Conservation (phyloP, 208 protist species). For the Trichomonas gallinae region DNA sequence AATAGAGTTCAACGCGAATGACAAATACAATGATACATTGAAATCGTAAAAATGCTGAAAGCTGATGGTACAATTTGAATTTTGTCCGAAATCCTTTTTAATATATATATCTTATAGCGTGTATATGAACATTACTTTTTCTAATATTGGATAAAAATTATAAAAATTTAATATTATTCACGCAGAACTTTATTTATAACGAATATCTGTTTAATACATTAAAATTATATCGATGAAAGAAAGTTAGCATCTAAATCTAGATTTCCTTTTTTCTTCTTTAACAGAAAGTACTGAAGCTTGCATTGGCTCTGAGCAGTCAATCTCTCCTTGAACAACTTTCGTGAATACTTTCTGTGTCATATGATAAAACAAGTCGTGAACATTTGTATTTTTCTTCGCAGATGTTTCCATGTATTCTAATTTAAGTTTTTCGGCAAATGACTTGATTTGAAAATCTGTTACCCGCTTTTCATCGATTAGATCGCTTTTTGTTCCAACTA, state of each 20-base stretch:
- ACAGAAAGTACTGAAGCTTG: neutral
- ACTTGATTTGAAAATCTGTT: neutral
- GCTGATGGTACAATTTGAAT: too few relatives aligned
- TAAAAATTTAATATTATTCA: too few relatives aligned
- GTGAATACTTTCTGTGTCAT: neutral
- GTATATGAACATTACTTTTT: too few relatives aligned
- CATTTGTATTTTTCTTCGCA: neutral
- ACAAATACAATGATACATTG: too few relatives aligned
- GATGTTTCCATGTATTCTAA: slow-evolving; percentile 13
- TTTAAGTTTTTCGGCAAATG: neutral
- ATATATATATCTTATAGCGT: too few relatives aligned
- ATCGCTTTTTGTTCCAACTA: slow-evolving; percentile 13
- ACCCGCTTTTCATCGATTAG: neutral
- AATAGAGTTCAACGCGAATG: too few relatives aligned
- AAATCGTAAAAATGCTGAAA: too few relatives aligned
- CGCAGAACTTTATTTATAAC: too few relatives aligned
- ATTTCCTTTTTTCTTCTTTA: neutral
- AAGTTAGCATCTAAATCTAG: neutral
- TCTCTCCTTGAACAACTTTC: neutral
- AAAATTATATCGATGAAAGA: neutral
- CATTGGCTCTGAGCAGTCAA: neutral
- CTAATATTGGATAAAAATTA: too few relatives aligned
- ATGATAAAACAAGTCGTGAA: neutral
- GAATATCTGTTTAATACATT: too few relatives aligned
- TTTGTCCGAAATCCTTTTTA: too few relatives aligned